Base-by-base conservation (phyloP, 768 basidiomycete species). In the Amanita thiersii region DNA sequence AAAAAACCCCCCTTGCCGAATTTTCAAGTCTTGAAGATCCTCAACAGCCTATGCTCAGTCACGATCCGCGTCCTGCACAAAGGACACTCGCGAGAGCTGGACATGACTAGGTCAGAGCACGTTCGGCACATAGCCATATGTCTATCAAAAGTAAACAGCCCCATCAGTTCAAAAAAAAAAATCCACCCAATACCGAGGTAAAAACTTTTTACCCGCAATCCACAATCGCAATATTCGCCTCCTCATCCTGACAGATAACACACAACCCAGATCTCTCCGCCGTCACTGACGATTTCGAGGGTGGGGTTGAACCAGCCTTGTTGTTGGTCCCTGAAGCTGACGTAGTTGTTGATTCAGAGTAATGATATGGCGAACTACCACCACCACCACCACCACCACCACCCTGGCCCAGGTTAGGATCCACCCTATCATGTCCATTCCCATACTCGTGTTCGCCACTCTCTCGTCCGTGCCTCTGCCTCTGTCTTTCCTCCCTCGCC, bases 191-290 rank as follows among this genome's bases (percentile, higher is more conserved):
- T 12, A 19, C 26, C 7, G 11, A 17, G 48, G 19, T 31, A 38
- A 18, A 8, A 32, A 18, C 17, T 1, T 74, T 82, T 32, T 57
- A 88, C 83, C 92, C 92, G 75, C 92, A 96, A 60, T 96, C 92
- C 9, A 94, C 85, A 41, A 91, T 79, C 2, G 90, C 92, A 44
- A 96, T 86, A 50, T 86, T 91, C 0, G 92, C 91, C 49, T 94
- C 91, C 45, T 91, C 86, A 47, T 96, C 92, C 55, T 93, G 91
- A 54, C 92, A 96, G 7, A 96, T 75, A 0, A 94, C 87, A 56
- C 92, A 96, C 3, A 92, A 60, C 1, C 92, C 90, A 6, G 75
- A 73, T 17, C 81, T 73, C 47, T 88, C 86, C 9, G 72, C 55
- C 1, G 67, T 58, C 1, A 59, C 4, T 20, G 14, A 12, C 14